phyloP scores from a whole-genome alignment of 176 grass and related monocot genomes.

The Cymbopogon citratus region DNA sequence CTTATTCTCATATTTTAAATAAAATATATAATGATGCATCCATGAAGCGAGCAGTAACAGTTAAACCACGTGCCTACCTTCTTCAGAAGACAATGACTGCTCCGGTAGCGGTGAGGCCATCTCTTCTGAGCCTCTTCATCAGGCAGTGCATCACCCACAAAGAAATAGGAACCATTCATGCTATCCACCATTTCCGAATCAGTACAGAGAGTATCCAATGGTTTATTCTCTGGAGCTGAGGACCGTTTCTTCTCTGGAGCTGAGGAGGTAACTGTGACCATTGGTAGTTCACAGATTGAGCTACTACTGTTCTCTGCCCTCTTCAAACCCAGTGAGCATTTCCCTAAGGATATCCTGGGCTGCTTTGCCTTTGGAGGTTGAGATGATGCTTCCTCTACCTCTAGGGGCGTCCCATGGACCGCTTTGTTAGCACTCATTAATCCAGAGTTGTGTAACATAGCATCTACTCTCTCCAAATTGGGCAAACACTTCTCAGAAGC shows the following conservation, averaged over 20 bases:
- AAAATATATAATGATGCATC: neutral
- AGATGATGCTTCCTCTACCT: neutral
- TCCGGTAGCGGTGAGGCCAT: slow-evolving; percentile 70
- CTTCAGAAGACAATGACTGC: slow-evolving; percentile 29
- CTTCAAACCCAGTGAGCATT: slow-evolving; percentile 17
- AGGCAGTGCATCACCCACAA: slow-evolving; percentile 52
- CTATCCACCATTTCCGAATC: slow-evolving; percentile 23
- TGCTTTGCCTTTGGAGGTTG: slow-evolving; percentile 34
- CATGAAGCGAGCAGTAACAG: neutral
- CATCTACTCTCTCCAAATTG: slow-evolving; percentile 6
- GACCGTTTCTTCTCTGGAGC: neutral
- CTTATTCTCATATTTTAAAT: neutral
- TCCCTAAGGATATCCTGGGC: slow-evolving; percentile 2
- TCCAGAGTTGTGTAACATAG: slow-evolving; percentile 4
- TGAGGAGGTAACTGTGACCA: slow-evolving; percentile 7
- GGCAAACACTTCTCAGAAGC: slow-evolving; percentile 1
- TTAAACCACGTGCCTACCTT: slow-evolving; percentile 31
- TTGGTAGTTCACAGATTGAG: neutral
- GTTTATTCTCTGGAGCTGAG: slow-evolving; percentile 12
- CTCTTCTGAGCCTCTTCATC: slow-evolving; percentile 60
- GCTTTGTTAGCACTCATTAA: neutral
- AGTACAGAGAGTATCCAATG: slow-evolving; percentile 6
- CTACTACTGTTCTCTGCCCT: slow-evolving; percentile 3
- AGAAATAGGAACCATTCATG: slow-evolving; percentile 34
- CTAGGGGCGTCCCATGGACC: slow-evolving; percentile 4